Evolutionary conservation across 768 basidiomycete genomes (phyloP).

Genomic region (Kwoniella mangroviensis): DNA sequence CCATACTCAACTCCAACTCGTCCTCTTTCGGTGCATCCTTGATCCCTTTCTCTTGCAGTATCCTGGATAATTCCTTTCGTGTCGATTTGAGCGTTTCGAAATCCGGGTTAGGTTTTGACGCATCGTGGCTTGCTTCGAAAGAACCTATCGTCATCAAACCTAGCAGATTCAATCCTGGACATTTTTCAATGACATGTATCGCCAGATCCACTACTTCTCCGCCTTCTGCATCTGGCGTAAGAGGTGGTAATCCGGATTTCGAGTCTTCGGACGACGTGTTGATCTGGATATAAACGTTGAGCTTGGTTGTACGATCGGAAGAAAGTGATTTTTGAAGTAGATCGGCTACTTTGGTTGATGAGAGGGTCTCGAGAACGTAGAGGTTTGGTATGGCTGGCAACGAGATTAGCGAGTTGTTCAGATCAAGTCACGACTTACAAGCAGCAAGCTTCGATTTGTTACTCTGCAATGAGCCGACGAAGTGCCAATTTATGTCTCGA

Average conservation of each 20-base stretch:
- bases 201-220: constrained; percentile 71
- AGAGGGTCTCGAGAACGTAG: constrained; percentile 81
- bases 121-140: constrained; percentile 68
- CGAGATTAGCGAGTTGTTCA: not conserved
- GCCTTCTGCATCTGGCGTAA: constrained; percentile 49
- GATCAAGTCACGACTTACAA: constrained; percentile 60
- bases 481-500: constrained; percentile 89
- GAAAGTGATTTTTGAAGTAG: constrained; percentile 74
- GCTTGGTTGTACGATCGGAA: constrained; percentile 63
- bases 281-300: constrained; percentile 86
- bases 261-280: constrained; percentile 92
- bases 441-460: constrained; percentile 92
- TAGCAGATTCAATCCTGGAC: constrained; percentile 74
- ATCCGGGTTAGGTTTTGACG: constrained; percentile 68
- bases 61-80: constrained; percentile 63
- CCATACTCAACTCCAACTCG: constrained; percentile 68
- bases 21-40: constrained; percentile 32
- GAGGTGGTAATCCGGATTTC: constrained; percentile 81
- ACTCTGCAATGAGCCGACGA: constrained; percentile 89
- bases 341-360: constrained; percentile 77
- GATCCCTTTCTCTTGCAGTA: constrained; percentile 31
- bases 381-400: constrained; percentile 81
- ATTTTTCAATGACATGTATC: constrained; percentile 69
- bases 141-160: constrained; percentile 98
- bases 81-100: constrained; percentile 73